These are phyloP conservation scores for Phytophthora pinifolia DNA, from an alignment of 352 stramenopile species.

Conservation along the genomic window DNA sequence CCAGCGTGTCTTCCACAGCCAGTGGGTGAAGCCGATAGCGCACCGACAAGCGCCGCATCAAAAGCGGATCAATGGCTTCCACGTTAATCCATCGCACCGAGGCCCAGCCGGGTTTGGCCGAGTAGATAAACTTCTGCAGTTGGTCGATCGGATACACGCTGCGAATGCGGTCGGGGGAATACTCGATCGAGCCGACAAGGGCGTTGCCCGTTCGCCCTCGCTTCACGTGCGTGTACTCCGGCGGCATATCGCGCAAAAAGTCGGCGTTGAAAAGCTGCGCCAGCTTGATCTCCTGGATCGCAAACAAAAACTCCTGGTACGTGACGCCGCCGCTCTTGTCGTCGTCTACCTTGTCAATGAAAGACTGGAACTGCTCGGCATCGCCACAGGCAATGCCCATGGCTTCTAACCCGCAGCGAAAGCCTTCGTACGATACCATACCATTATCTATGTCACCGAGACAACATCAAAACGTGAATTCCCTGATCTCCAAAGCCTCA, in stretches of 20 bases:
- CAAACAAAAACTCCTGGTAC: slow-evolving; percentile 82
- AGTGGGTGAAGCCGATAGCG: slow-evolving; percentile 86
- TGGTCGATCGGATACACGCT: slow-evolving; percentile 72
- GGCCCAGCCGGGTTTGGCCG: slow-evolving; percentile 69
- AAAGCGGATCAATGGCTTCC: slow-evolving; percentile 57
- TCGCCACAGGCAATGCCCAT: slow-evolving; percentile 75
- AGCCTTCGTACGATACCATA: slow-evolving; percentile 79
- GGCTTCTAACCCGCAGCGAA: slow-evolving; percentile 66
- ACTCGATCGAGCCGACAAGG: slow-evolving; percentile 70
- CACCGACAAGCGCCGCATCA: slow-evolving; percentile 76
- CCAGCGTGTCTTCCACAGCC: slow-evolving; percentile 80
- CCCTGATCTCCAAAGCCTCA: neutral
- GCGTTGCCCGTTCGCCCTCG: slow-evolving; percentile 15
- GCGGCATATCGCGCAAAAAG: slow-evolving; percentile 49
- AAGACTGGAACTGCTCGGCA: slow-evolving; percentile 64
- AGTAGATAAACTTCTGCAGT: slow-evolving; percentile 86
- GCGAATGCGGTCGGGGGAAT: slow-evolving; percentile 74
- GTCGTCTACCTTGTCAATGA: slow-evolving; percentile 83
- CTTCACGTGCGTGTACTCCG: slow-evolving; percentile 28
- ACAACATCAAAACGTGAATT: slow-evolving; percentile 2
- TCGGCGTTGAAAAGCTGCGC: slow-evolving; percentile 78
- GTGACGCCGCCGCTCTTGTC: slow-evolving; percentile 82
- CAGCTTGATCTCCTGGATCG: slow-evolving; percentile 89
- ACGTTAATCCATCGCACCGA: slow-evolving; percentile 84
- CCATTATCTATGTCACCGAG: slow-evolving; percentile 34